Evolutionary conservation across 2,329 filamentous ascomycete genomes (phyloP).

Genomic region (Amesomyces nigricolor): DNA sequence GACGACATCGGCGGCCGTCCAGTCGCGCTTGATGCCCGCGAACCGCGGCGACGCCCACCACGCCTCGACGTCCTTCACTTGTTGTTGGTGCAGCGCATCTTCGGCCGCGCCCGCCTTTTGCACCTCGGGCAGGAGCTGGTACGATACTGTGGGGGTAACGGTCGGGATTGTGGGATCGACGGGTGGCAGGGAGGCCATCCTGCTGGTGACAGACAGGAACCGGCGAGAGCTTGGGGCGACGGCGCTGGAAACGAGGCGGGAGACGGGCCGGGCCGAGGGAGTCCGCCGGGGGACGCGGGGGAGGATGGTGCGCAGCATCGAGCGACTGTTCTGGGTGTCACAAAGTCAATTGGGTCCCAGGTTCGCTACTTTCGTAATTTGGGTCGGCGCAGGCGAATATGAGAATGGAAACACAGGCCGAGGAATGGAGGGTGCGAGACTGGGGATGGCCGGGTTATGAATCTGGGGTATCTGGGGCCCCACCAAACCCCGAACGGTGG

Average conservation of each 20-base stretch:
- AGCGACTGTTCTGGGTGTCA: background rate
- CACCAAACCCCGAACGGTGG: slow-evolving; percentile 10
- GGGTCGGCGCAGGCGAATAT: too few relatives aligned
- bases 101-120: slow-evolving; percentile 75
- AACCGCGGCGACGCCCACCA: slow-evolving; percentile 90
- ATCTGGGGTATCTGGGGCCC: background rate
- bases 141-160: slow-evolving; percentile 64
- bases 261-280: slow-evolving; percentile 9
- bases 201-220: slow-evolving; percentile 37
- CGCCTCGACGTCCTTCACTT: slow-evolving; percentile 75
- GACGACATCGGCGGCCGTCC: slow-evolving; percentile 84
- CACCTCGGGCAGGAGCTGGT: slow-evolving; percentile 74
- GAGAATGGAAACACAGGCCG: too few relatives aligned
- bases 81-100: slow-evolving; percentile 76
- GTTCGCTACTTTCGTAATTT: background rate
- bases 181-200: slow-evolving; percentile 50
- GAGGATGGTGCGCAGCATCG: slow-evolving; percentile 25
- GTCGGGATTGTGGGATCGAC: slow-evolving; percentile 58
- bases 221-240: slow-evolving; percentile 11
- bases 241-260: slow-evolving; percentile 7
- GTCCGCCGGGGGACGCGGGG: slow-evolving; percentile 23
- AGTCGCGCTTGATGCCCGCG: slow-evolving; percentile 84
- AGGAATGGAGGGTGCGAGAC: background rate
- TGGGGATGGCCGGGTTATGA: background rate
- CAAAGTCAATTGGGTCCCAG: background rate